Evolutionary conservation across 129 eudicot species (phyloP), one percentile per base, ranked within the genome.

Genomic region (Flaveria linearis): DNA sequence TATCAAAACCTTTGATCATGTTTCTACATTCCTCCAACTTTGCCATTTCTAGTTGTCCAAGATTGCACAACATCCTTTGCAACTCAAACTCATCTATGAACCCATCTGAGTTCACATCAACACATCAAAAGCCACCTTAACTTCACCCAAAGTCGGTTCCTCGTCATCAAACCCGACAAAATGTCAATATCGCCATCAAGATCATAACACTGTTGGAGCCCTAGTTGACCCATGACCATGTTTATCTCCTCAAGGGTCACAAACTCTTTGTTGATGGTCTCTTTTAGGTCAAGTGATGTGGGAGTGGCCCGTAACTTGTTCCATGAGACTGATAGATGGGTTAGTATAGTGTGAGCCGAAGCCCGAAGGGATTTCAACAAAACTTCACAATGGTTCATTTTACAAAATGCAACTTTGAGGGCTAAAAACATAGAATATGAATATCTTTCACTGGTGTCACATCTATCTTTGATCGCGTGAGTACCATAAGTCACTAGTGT

Each of bases 91-190:
- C 89, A 69, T 89, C 89, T 12, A 89, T 86, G 52, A 84, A 86
- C n/a, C 91, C 91, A 76, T 89, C 95, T 50, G 58, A 82, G 77
- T 89, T 89, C 74, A n/a, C 71, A 74, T 89, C 95, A 84, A 86
- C 65, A 89, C 84, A 56, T 77, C 84, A 71, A 89, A 89, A 61
- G 87, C 80, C 33, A 67, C 83, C 75, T 78, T 86, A 1, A 80
- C 70, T 58, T 86, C 90, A 71, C 55, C 82, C 56, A 86, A 75
- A 66, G 74, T 76, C 3, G 90, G 83, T 36, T 66, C 83, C 51
- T 78, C 82, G 0, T 86, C 90, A 80, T 88, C 92, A 65, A 90
- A 93, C 46, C 51, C 26, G 81, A 64, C 61, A 70, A 75, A 73
- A 90, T 20, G 30, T 87, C 86, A 16, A 79, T 71, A 51, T 22